Base-by-base conservation (phyloP, 495 filamentous ascomycete genomes). In the Stereocaulon alpinum region DNA sequence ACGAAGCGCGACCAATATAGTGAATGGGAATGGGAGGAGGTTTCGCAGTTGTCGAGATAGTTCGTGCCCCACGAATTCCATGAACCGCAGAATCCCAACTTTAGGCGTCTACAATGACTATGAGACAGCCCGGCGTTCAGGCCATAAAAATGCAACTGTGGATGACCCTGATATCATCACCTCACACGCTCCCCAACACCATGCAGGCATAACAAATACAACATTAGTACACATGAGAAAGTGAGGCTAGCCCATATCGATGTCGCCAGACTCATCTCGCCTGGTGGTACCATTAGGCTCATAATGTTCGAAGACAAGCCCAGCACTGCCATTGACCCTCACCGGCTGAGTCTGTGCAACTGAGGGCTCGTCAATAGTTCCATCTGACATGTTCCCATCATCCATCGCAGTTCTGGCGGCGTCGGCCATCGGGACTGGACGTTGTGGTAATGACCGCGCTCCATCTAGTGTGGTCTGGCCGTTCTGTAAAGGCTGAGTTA, bases 391-490 rank as follows among this genome's bases (percentile, higher is more conserved):
- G 2, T 63, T 64, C 18, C 50, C 59, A 17, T 63, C 64, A 15
- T 64, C 41, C 47, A 52, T 24, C 37, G 24, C 24, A 29, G 22
- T 40, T 32, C 60, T 54, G 0, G 52, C 30, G 9, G 24, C 30
- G 5, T 59, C 40, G 20, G 48, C 30, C 14, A 12, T 32, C 17
- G 29, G 43, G 6, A 32, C 15, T 9, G 57, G 63, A n/a, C 76
- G 73, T 61, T 79, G 78, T 20, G 63, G 59, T 6, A 64, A 40
- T 17, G 70, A 62, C 42, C 65, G 56, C 10, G 66, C 60, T 18
- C 69, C 76, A 62, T 80, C 79, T 20, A 81, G 64, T 6, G 76
- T 81, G 59, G 74, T 78, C 58, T 81, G 80, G 43, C 77, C 80
- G 63, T 77, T 77, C 60, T 80, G 78, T 58, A 76, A 61, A 22